Percentiles rank a stretch among this genome's conserved stretches.
Evolutionary conservation across 257 asterid genomes (phyloP).

Genomic region (Ehretia macrophylla): DNA sequence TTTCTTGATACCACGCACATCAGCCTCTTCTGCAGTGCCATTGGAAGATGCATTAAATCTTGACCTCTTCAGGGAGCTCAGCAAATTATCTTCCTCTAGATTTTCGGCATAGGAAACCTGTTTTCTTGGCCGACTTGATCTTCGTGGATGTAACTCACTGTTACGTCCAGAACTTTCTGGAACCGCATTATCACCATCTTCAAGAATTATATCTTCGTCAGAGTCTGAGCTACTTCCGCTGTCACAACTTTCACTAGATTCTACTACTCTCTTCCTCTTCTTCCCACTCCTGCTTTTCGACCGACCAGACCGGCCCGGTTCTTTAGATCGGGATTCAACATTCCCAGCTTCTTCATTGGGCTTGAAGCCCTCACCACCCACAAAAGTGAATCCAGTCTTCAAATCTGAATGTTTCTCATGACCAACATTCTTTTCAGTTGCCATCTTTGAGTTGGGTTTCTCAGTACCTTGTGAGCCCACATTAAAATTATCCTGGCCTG

Average conservation of each 20-base stretch:
- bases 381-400: not conserved
- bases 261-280: slow-evolving; percentile 1
- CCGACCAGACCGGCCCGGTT: not conserved
- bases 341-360: not conserved
- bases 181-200: slow-evolving; percentile 7
- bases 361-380: not conserved
- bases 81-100: too few relatives aligned
- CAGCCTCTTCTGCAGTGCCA: too few relatives aligned
- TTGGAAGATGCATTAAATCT: too few relatives aligned
- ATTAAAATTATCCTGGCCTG: slow-evolving; percentile 7
- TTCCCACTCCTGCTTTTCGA: slow-evolving; percentile 4
- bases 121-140: too few relatives aligned
- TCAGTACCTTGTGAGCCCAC: slow-evolving; percentile 5
- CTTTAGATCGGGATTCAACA: not conserved
- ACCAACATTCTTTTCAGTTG: not conserved
- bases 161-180: too few relatives aligned
- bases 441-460: not conserved
- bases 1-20: too few relatives aligned
- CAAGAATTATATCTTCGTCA: not conserved
- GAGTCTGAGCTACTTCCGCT: slow-evolving; percentile 18
- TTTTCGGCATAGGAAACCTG: too few relatives aligned
- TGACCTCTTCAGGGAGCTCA: too few relatives aligned
- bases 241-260: too few relatives aligned
- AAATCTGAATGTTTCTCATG: slow-evolving; percentile 1
- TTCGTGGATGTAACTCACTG: too few relatives aligned